These are phyloP conservation scores for Pogostemon cablin DNA, from an alignment of 257 asterid genomes.

Conservation along the genomic window DNA sequence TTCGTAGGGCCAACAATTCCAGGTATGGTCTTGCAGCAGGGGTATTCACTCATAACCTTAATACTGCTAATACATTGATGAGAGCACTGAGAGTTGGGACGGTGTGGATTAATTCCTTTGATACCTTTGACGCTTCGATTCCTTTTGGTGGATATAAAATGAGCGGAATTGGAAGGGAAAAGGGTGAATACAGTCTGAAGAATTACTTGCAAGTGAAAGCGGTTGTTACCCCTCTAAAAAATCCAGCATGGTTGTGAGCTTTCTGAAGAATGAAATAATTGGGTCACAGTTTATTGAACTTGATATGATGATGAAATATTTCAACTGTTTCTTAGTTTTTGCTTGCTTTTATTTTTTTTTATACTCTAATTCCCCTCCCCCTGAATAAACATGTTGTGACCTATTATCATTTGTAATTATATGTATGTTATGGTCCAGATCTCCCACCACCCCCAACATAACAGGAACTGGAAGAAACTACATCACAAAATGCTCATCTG, in stretches of 20 bases:
- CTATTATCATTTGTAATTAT: conserved; percentile 4
- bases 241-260: conserved; percentile 90
- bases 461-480: neutral
- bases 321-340: neutral
- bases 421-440: conserved; percentile 11
- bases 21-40: conserved; percentile 91
- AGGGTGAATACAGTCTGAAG: conserved; percentile 87
- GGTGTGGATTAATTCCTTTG: conserved; percentile 84
- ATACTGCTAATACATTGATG: conserved; percentile 82
- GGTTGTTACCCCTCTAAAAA: conserved; percentile 72
- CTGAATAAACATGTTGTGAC: conserved; percentile 7
- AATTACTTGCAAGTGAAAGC: conserved; percentile 95
- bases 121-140: conserved; percentile 83
- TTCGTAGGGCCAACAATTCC: conserved; percentile 64
- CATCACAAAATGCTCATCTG: too few relatives aligned
- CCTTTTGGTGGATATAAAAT: conserved; percentile 97
- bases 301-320: conserved; percentile 36
- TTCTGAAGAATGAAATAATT: conserved; percentile 16
- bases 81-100: conserved; percentile 88
- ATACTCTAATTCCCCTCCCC: neutral
- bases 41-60: conserved; percentile 76
- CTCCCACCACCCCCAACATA: neutral
- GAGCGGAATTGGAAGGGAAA: conserved; percentile 96
- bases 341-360: conserved; percentile 5
- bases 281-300: conserved; percentile 8